Evolutionary conservation across 345 rosid genomes (phyloP).

Genomic region (Eucalyptus brandiana): DNA sequence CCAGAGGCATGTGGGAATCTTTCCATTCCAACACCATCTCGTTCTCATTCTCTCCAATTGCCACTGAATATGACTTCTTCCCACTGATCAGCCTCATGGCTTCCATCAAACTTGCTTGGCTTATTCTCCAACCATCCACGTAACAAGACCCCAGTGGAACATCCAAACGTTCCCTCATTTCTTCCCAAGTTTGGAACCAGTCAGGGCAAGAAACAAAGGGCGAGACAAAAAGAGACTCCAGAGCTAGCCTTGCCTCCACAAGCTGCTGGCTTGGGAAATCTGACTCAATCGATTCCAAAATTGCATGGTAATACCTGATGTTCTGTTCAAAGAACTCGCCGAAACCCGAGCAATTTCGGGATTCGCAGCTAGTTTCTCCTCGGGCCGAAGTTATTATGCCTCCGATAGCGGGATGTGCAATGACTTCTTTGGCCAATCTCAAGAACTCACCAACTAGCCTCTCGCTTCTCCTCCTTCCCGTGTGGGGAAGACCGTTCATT

Average conservation of each 20-base stretch:
- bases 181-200: constrained; percentile 31
- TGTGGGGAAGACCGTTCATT: background rate
- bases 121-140: constrained; percentile 8
- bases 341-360: background rate
- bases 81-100: constrained; percentile 18
- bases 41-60: constrained; percentile 16
- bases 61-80: constrained; percentile 12
- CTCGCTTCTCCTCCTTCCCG: background rate
- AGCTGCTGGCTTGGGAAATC: constrained; percentile 6
- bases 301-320: constrained; percentile 17
- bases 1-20: constrained; percentile 11
- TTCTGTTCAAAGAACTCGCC: constrained; percentile 19
- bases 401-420: background rate
- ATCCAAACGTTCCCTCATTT: background rate
- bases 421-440: constrained; percentile 29
- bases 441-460: background rate
- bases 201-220: constrained; percentile 18
- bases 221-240: constrained; percentile 31
- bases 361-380: constrained; percentile 9
- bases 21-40: constrained; percentile 34
- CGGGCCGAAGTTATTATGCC: constrained; percentile 11
- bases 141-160: background rate
- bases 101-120: constrained; percentile 20
- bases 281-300: constrained; percentile 22
- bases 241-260: constrained; percentile 22